Evolutionary conservation across 2,329 filamentous ascomycete genomes (phyloP).

Genomic region (Curvularia verruculosa): DNA sequence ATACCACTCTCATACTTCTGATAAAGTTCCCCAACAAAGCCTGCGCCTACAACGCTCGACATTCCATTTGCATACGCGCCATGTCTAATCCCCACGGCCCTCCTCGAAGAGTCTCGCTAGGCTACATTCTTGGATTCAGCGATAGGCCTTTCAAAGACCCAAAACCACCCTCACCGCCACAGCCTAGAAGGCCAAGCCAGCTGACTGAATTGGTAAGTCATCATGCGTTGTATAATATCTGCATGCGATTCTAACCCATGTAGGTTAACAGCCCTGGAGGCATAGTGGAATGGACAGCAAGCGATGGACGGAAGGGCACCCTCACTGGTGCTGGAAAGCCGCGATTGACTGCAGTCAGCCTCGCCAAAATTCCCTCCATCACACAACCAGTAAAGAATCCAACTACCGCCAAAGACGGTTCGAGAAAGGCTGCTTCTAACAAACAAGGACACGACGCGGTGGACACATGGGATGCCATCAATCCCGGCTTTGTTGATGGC

Average conservation of each 20-base stretch:
- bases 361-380: slow-evolving; percentile 19
- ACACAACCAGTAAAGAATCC: slow-evolving; percentile 8
- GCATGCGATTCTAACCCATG: slow-evolving; percentile 4
- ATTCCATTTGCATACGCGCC: not conserved
- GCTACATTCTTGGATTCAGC: slow-evolving; percentile 39
- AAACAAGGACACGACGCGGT: not conserved
- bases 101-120: slow-evolving; percentile 32
- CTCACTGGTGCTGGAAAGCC: slow-evolving; percentile 26
- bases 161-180: slow-evolving; percentile 16
- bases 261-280: slow-evolving; percentile 34
- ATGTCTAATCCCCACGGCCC: slow-evolving; percentile 23
- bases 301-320: slow-evolving; percentile 41
- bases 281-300: slow-evolving; percentile 41
- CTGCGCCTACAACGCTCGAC: not conserved
- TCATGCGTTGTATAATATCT: accelerated
- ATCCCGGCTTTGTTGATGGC: not conserved
- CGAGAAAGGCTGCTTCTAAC: slow-evolving; percentile 7
- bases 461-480: not conserved
- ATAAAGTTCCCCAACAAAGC: too few species aligned
- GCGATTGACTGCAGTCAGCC: slow-evolving; percentile 22
- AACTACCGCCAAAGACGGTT: not conserved
- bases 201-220: slow-evolving; percentile 24
- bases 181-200: slow-evolving; percentile 7
- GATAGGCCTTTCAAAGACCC: slow-evolving; percentile 39
- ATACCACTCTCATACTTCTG: not conserved